A percentile compares a stretch with the other conserved stretches of the same genome.
phyloP scores from a whole-genome alignment of 164 flowering plant species.

The Cinnamomum chago region DNA sequence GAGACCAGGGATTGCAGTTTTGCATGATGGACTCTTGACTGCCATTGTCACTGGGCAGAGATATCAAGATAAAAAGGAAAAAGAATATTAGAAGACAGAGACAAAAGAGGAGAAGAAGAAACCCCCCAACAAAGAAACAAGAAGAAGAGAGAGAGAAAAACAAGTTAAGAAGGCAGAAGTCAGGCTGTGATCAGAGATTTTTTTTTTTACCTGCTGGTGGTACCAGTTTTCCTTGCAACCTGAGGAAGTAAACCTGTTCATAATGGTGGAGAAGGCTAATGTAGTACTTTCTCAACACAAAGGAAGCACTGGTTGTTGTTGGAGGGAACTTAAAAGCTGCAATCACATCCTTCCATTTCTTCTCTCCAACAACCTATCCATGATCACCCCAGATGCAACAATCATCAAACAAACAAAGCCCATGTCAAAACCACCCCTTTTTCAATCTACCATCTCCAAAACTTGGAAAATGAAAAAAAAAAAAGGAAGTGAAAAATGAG shows the following conservation, averaged over 20 bases:
- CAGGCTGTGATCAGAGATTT: background rate
- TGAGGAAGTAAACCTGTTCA: slow-evolving; percentile 75
- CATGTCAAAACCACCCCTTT: background rate
- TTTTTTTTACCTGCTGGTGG: slow-evolving; percentile 27
- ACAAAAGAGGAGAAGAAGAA: background rate
- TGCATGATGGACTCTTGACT: slow-evolving; percentile 16
- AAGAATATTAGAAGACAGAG: background rate
- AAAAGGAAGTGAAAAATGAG: background rate
- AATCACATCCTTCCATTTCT: slow-evolving; percentile 90
- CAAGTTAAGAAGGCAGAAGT: background rate
- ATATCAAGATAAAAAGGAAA: background rate
- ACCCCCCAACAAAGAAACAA: too few species aligned
- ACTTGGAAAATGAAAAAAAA: background rate
- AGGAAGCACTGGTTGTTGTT: slow-evolving; percentile 86
- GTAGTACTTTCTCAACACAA: slow-evolving; percentile 72
- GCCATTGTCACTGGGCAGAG: slow-evolving; percentile 13
- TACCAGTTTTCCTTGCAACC: slow-evolving; percentile 35
- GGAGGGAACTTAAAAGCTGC: slow-evolving; percentile 57
- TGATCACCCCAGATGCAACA: background rate
- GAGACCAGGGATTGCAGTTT: background rate
- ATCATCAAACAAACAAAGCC: background rate
- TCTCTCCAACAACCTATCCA: slow-evolving; percentile 62
- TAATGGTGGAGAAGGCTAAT: slow-evolving; percentile 53
- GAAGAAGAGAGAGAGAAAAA: too few species aligned
- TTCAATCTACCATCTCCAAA: background rate